Percentiles rank a stretch among this genome's conserved stretches.
Evolutionary conservation across 768 basidiomycete species (phyloP).

Genomic region (Russula olivacea): DNA sequence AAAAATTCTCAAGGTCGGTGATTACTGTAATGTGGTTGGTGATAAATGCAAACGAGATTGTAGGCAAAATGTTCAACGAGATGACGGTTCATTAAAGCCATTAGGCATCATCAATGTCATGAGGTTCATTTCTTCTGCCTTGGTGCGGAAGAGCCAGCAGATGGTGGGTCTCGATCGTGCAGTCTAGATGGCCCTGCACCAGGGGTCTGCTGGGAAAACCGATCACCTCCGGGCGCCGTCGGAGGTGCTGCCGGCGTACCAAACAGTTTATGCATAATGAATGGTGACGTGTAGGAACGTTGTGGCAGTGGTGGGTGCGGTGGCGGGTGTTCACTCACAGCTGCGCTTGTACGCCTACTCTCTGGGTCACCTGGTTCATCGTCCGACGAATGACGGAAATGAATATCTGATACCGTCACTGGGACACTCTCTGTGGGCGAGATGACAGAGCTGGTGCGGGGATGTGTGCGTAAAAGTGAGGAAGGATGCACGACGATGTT

Average conservation of each 20-base stretch:
- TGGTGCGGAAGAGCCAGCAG: neutral
- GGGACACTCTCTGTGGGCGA: conserved; percentile 36
- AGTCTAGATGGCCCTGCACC: conserved; percentile 17
- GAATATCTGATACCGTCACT: conserved; percentile 34
- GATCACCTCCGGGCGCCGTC: neutral
- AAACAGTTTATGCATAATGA: conserved; percentile 34
- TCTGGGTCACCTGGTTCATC: conserved; percentile 25
- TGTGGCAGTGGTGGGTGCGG: conserved; percentile 29
- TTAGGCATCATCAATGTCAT: conserved; percentile 18
- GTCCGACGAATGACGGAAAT: conserved; percentile 34
- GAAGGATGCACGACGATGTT: conserved; percentile 24
- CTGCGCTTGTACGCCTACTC: conserved; percentile 27
- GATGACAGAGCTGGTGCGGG: conserved; percentile 9
- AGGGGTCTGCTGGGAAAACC: conserved; percentile 7
- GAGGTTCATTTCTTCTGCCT: conserved; percentile 1
- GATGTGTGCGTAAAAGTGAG: conserved; percentile 24
- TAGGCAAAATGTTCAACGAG: neutral
- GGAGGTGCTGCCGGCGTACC: conserved; percentile 22
- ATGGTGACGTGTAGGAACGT: conserved; percentile 28
- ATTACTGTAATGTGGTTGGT: neutral
- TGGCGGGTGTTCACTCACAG: conserved; percentile 24
- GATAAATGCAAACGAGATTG: conserved; percentile 2
- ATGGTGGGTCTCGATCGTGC: conserved; percentile 12
- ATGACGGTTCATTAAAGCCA: neutral
- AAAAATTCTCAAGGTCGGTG: neutral